Evolutionary conservation across 1,139 yeast genomes (phyloP), one percentile per base, ranked within the genome.

Genomic region (Nakaseomyces uthaithaninus): DNA sequence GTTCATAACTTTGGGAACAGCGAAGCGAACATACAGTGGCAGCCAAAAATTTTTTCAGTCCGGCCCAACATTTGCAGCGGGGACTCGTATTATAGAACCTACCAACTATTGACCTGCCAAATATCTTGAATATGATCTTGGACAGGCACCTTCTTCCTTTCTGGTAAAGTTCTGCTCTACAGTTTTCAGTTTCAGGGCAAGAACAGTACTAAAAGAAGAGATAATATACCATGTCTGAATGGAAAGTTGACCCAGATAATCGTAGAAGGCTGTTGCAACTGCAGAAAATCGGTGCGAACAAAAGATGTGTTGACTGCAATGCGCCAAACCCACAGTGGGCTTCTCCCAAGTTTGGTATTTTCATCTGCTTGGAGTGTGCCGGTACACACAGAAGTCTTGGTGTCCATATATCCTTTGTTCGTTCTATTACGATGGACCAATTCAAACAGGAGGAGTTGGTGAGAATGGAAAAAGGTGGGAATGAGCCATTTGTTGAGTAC

Each of bases 311-410:
- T 60, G 99, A 91, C 64, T 93, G 98, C 64, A 74, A 72, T 30
- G 94, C 96, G 3, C 94, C 94, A 46, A 89, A 89, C 60, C 98
- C 99, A 7, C 95, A 93, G 57, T 91, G 99, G 99, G 95, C 98
- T 3, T 85, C 96, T 9, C 96, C 97, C 36, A 91, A 93, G 60
- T 89, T 87, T 64, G 99, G 98, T 42, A 81, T 89, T 46, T 87
- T 87, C 62, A 87, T 91, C 58, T 93, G 99, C 66, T 74, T 91
- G 46, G 98, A 91, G 64, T 91, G 98, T 71, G 95, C 97, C 30
- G 96, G 98, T 40, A 72, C 85, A 46, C 99, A 91, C 63, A 73
- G 99, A 62, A 94, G 95, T 24, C 69, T 91, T 42, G 99, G 99
- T 28, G 98, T 91, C 37, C 98, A 93, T 63, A 79, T 91, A 45